A percentile compares a stretch with the other conserved stretches of the same genome.
Conservation (phyloP, 2,329 filamentous ascomycete genomes). For the Aspergillus brunneoviolaceus region DNA sequence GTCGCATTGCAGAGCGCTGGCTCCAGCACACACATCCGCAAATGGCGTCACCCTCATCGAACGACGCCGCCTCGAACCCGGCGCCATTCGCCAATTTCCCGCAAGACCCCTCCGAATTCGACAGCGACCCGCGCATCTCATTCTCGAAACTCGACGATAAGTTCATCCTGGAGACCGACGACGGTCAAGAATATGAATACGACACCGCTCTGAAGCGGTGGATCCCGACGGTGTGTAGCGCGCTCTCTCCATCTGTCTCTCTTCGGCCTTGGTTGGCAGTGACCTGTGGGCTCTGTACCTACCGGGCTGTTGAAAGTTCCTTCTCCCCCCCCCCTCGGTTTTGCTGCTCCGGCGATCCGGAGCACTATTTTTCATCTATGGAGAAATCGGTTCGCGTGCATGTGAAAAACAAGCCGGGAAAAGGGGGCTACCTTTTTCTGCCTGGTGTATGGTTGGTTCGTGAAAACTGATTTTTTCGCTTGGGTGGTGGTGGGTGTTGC, state of each 20-base stretch:
- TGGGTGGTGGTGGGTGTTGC: conserved; percentile 27
- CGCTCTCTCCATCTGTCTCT: conserved; percentile 11
- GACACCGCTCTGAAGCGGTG: conserved; percentile 70
- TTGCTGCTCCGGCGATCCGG: background rate
- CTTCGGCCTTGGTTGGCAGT: conserved; percentile 13
- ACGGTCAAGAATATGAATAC: conserved; percentile 83
- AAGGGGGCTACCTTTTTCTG: too few relatives aligned
- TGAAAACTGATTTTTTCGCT: conserved; percentile 33
- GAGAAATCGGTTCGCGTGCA: too few relatives aligned
- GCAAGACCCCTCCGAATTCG: conserved; percentile 65
- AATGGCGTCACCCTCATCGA: conserved; percentile 27
- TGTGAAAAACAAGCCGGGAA: too few relatives aligned
- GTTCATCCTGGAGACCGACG: conserved; percentile 79
- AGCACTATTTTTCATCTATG: too few relatives aligned
- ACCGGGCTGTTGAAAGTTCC: conserved; percentile 18
- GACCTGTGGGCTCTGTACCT: conserved; percentile 9
- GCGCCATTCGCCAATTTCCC: conserved; percentile 45
- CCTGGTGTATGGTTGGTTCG: conserved; percentile 19
- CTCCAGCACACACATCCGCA: background rate
- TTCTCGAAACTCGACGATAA: conserved; percentile 81
- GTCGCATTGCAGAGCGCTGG: background rate
- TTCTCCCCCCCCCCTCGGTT: conserved; percentile 1
- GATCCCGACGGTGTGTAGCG: conserved; percentile 62
- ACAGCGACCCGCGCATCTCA: conserved; percentile 76
- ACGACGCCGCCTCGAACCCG: conserved; percentile 17